These are phyloP conservation scores for Penicilliopsis zonata DNA, from an alignment of 495 filamentous ascomycete species.

Conservation along the genomic window DNA sequence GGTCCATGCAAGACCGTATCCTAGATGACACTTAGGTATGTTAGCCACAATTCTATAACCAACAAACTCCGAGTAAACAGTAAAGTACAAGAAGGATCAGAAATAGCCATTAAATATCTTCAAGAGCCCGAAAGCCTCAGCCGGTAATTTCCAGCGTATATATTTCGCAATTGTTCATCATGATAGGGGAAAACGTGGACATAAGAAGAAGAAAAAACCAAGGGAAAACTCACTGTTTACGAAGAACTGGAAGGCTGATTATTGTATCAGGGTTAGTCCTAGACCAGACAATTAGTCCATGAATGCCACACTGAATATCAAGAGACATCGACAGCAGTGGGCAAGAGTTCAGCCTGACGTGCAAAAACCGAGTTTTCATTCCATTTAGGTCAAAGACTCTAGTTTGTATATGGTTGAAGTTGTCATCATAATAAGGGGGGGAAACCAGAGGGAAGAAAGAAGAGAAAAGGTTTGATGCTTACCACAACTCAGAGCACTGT, in stretches of 20 bases:
- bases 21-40: conserved; percentile 10
- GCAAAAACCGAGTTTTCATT: conserved; percentile 91
- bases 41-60: conserved; percentile 11
- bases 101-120: conserved; percentile 83
- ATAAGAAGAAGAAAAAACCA: conserved; percentile 1
- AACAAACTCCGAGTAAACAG: conserved; percentile 2
- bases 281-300: conserved; percentile 8
- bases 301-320: no score
- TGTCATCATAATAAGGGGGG: conserved; percentile 46
- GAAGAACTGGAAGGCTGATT: background rate
- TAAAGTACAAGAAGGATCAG: conserved; percentile 43
- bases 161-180: conserved; percentile 71
- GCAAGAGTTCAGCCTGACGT: conserved; percentile 99
- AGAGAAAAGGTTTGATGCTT: conserved; percentile 3
- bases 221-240: conserved; percentile 18
- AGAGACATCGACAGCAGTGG: no score
- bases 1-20: no score
- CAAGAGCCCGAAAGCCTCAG: conserved; percentile 68
- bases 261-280: conserved; percentile 3
- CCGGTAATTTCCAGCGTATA: conserved; percentile 99
- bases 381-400: conserved; percentile 98
- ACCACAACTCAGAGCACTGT: conserved; percentile 8
- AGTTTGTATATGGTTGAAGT: conserved; percentile 91
- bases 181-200: conserved; percentile 14
- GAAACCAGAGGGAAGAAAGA: conserved; percentile 3